Conservation (phyloP, 2,329 filamentous ascomycete species). For the Ophiocordyceps camponoti-floridani region DNA sequence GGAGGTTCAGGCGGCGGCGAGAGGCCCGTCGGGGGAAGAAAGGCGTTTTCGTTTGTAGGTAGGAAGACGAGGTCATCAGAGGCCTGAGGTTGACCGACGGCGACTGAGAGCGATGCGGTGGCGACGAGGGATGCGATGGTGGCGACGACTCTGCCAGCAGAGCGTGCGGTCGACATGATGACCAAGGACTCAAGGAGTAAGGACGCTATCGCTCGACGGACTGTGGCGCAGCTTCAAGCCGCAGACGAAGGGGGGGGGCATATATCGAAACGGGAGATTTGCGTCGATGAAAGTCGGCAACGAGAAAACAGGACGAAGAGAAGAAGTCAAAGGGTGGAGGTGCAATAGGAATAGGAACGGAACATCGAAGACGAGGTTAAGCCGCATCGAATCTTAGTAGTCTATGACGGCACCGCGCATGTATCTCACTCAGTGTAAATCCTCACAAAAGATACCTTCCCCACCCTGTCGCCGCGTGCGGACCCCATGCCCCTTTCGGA, state of each 20-base stretch:
- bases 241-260: background rate
- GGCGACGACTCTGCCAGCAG: slow-evolving; percentile 44
- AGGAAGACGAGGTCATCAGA: slow-evolving; percentile 25
- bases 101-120: slow-evolving; percentile 15
- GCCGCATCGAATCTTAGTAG: too few species aligned
- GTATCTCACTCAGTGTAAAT: too few species aligned
- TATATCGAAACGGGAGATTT: background rate
- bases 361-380: too few species aligned
- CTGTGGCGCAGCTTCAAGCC: background rate
- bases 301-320: background rate
- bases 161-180: slow-evolving; percentile 10
- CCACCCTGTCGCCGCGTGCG: too few species aligned
- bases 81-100: too few species aligned
- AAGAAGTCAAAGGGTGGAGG: too few species aligned
- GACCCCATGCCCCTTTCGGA: too few species aligned
- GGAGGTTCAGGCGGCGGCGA: slow-evolving; percentile 25
- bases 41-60: slow-evolving; percentile 11
- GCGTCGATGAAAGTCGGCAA: background rate
- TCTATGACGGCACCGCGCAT: too few species aligned
- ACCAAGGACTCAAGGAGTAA: too few species aligned
- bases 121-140: slow-evolving; percentile 48
- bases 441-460: too few species aligned
- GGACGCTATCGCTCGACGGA: background rate
- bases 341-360: too few species aligned
- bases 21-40: slow-evolving; percentile 9